These are phyloP conservation scores for Fagopyrum tataricum DNA, from an alignment of 148 eudicot genomes.

Conservation along the genomic window DNA sequence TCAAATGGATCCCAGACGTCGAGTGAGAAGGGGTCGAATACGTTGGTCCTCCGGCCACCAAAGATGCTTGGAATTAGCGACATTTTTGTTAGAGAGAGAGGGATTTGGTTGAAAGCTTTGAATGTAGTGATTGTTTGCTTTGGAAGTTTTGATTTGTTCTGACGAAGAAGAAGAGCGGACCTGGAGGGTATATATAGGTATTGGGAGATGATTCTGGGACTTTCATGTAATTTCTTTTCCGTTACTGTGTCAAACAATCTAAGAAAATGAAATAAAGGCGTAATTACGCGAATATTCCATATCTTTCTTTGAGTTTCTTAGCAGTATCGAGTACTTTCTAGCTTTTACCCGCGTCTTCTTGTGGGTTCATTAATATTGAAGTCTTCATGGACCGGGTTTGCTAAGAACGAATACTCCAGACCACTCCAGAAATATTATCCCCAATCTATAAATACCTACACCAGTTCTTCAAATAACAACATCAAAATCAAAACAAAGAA, in stretches of 20 bases:
- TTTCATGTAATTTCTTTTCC: neutral
- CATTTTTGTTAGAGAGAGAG: neutral
- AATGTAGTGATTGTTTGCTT: neutral
- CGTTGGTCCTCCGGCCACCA: conserved; percentile 18
- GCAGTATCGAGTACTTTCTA: neutral
- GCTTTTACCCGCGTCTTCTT: neutral
- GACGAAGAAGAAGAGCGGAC: neutral
- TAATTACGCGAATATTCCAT: neutral
- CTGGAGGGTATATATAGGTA: neutral
- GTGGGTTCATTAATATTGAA: neutral
- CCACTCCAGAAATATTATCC: neutral
- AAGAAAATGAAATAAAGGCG: neutral
- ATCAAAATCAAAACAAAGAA: neutral
- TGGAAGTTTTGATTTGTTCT: neutral
- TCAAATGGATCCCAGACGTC: conserved; percentile 19
- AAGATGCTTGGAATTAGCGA: conserved; percentile 31
- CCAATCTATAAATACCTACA: neutral
- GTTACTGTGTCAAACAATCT: neutral
- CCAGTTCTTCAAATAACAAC: neutral
- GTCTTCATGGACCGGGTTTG: neutral
- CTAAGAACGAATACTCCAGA: neutral
- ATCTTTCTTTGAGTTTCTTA: neutral
- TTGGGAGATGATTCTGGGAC: neutral
- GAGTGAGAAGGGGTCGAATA: conserved; percentile 26
- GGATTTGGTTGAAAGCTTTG: neutral